Evolutionary conservation across 805 yeast species (phyloP).

Genomic region (Cyberlindnera sargentensis): DNA sequence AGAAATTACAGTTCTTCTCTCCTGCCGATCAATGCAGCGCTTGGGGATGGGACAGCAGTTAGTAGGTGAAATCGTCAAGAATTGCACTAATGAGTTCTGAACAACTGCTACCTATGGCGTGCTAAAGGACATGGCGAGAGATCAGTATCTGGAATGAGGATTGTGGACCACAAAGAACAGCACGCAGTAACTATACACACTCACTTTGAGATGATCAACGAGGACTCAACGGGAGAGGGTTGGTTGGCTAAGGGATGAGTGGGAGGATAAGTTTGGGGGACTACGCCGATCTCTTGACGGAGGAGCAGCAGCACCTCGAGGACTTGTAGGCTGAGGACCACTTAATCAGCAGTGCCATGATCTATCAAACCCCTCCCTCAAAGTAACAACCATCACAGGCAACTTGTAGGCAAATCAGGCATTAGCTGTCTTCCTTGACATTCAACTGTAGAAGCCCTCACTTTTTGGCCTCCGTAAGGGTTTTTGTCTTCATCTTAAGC

Average conservation of each 20-base stretch:
- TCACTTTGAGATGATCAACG: constrained; percentile 49
- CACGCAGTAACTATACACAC: no score
- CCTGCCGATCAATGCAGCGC: no score
- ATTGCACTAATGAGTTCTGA: no score
- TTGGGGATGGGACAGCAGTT: no score
- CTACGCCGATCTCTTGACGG: constrained; percentile 52
- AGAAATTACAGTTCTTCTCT: no score
- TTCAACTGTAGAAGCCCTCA: not conserved
- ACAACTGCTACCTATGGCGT: no score
- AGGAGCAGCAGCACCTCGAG: constrained; percentile 32
- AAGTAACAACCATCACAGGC: not conserved
- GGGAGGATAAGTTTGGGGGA: constrained; percentile 37
- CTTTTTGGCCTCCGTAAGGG: constrained; percentile 44
- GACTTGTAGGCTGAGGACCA: constrained; percentile 18
- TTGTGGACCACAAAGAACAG: no score
- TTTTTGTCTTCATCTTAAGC: constrained; percentile 75
- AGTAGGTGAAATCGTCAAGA: no score
- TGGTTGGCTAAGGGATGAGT: constrained; percentile 79
- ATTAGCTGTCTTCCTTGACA: not conserved
- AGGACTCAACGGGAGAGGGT: constrained; percentile 89
- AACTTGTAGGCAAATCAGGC: not conserved
- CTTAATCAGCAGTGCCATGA: not conserved
- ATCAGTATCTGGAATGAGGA: no score
- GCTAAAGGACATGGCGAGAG: no score
- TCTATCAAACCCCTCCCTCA: not conserved